phyloP scores from a whole-genome alignment of 768 basidiomycete genomes.

The Sarcodon sp. region DNA sequence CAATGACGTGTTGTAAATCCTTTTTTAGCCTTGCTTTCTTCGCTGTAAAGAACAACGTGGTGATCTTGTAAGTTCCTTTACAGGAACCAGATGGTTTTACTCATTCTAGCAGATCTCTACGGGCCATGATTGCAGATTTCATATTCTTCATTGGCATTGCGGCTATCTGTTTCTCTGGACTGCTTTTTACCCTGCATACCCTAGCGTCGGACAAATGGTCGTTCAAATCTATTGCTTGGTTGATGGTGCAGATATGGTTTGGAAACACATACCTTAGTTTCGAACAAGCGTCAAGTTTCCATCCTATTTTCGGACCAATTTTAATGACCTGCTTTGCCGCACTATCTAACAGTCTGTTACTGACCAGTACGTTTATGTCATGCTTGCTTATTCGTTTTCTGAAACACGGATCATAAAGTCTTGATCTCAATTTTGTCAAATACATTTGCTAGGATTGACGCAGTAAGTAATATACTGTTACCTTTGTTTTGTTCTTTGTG shows the following conservation, averaged over 20 bases:
- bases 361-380: conserved; percentile 52
- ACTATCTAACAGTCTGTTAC: conserved; percentile 61
- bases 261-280: conserved; percentile 57
- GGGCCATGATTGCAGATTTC: conserved; percentile 75
- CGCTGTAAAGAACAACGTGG: conserved; percentile 63
- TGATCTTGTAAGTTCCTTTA: conserved; percentile 47
- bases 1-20: not conserved
- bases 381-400: not conserved
- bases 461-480: conserved; percentile 21
- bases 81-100: not conserved
- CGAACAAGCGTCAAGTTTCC: conserved; percentile 27
- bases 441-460: conserved; percentile 70
- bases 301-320: conserved; percentile 58
- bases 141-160: conserved; percentile 71
- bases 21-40: conserved; percentile 59
- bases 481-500: not conserved
- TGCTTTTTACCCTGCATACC: conserved; percentile 42
- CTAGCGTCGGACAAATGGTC: conserved; percentile 28
- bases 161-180: conserved; percentile 69
- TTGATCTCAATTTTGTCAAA: conserved; percentile 87
- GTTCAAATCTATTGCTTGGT: conserved; percentile 54
- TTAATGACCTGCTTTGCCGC: conserved; percentile 75
- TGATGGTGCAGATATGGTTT: conserved; percentile 84
- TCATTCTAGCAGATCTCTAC: conserved; percentile 43
- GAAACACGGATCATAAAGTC: conserved; percentile 19